These are phyloP conservation scores for Tetraselmis striata DNA, from an alignment of 139 green algal species.

Conservation along the genomic window DNA sequence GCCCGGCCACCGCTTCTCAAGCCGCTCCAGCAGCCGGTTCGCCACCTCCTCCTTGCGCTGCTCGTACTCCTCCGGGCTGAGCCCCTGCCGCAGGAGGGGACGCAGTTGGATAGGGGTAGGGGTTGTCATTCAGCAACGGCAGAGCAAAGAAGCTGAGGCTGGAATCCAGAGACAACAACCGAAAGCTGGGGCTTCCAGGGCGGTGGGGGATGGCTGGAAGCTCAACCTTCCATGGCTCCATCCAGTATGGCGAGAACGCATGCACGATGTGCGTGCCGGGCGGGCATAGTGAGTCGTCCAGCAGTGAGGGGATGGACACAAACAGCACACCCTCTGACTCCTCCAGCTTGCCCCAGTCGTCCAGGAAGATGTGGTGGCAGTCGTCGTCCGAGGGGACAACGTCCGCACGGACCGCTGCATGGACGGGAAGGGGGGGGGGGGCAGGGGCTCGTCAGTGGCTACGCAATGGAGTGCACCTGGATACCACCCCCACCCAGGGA, in stretches of 20 bases:
- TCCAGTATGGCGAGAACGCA: slow-evolving; percentile 91
- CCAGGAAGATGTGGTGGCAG: slow-evolving; percentile 90
- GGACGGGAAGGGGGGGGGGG: no score
- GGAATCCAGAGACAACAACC: no score
- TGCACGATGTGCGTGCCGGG: slow-evolving; percentile 81
- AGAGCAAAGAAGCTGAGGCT: no score
- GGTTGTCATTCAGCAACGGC: no score
- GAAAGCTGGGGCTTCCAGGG: no score
- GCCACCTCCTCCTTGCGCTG: slow-evolving; percentile 73
- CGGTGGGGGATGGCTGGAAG: no score
- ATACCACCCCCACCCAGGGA: no score
- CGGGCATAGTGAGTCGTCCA: slow-evolving; percentile 82
- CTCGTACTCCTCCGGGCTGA: slow-evolving; percentile 45
- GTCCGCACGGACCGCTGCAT: neutral
- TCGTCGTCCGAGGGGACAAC: slow-evolving; percentile 23
- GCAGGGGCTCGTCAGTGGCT: no score
- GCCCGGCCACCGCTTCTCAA: slow-evolving; percentile 80
- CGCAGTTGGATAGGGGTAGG: neutral
- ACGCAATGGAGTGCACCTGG: no score
- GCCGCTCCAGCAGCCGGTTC: slow-evolving; percentile 60
- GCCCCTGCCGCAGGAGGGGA: slow-evolving; percentile 8
- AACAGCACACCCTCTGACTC: slow-evolving; percentile 80
- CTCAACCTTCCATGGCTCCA: slow-evolving; percentile 81
- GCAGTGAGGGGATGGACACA: slow-evolving; percentile 85
- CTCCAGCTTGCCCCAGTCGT: slow-evolving; percentile 85